A percentile compares a stretch with the other conserved stretches of the same genome.
Evolutionary conservation across 2,329 filamentous ascomycete species (phyloP).

Genomic region (Penicillium paneum): DNA sequence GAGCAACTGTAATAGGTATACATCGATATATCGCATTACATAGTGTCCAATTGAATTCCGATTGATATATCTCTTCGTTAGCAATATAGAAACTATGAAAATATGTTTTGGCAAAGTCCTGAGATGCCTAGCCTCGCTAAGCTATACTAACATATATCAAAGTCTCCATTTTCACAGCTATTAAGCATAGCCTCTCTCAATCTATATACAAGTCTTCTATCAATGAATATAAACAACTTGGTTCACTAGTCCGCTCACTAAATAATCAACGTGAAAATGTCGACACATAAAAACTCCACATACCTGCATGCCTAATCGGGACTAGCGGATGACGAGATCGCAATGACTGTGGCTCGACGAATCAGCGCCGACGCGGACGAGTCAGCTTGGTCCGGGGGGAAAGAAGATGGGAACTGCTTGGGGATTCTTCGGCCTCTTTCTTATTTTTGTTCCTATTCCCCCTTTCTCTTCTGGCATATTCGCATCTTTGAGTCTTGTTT

Average conservation of each 20-base stretch:
- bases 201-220: background rate
- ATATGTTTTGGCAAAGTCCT: background rate
- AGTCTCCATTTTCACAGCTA: background rate
- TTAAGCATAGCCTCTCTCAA: background rate
- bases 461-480: background rate
- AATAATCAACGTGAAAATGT: background rate
- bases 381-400: constrained; percentile 6
- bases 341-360: constrained; percentile 9
- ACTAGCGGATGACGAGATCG: constrained; percentile 24
- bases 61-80: background rate
- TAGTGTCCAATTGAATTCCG: background rate
- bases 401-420: background rate
- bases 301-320: constrained; percentile 4
- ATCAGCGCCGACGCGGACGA: constrained; percentile 12
- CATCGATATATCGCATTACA: background rate
- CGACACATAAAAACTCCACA: constrained; percentile 9
- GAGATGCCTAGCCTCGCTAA: background rate
- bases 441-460: background rate
- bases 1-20: background rate
- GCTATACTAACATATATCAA: background rate
- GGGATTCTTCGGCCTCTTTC: background rate
- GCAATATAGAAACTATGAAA: background rate
- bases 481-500: background rate
- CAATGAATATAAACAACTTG: background rate
- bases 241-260: too few species aligned